A percentile compares a stretch with the other conserved stretches of the same genome.
These are phyloP conservation scores for Yarrowia deformans DNA, from an alignment of 805 yeast species.

Conservation along the genomic window DNA sequence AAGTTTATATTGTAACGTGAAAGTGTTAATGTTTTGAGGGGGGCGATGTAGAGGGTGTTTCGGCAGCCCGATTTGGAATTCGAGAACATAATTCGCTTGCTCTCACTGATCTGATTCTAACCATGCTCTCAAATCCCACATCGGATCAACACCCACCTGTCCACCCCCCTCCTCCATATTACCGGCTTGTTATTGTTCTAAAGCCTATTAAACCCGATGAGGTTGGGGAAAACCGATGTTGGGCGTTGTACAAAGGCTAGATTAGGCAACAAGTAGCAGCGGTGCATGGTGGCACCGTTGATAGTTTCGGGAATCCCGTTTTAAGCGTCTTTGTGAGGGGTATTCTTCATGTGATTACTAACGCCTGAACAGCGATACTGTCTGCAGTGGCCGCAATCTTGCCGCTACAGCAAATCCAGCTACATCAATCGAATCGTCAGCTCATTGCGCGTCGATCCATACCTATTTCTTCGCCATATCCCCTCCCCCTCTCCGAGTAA, in stretches of 20 bases:
- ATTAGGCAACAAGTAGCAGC: no score
- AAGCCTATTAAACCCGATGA: constrained; percentile 6
- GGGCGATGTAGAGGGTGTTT: no score
- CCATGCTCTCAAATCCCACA: background rate
- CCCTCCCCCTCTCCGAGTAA: background rate
- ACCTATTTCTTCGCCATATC: no score
- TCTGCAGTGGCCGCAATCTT: no score
- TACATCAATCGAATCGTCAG: background rate
- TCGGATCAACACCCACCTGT: no score
- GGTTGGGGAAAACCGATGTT: constrained; percentile 2
- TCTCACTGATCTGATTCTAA: background rate
- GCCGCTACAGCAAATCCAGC: background rate
- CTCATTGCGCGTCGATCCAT: background rate
- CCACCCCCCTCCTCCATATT: no score
- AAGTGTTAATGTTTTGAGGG: background rate
- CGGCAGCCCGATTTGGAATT: background rate
- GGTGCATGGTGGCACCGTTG: background rate
- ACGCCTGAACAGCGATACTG: background rate
- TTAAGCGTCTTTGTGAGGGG: background rate
- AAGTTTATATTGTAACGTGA: constrained; percentile 4
- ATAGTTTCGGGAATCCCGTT: background rate
- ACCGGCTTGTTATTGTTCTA: background rate
- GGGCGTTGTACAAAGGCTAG: background rate
- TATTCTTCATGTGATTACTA: background rate
- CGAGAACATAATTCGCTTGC: background rate